Base-by-base conservation (phyloP, 805 yeast species). In the Groenewaldozyma tartarivorans region DNA sequence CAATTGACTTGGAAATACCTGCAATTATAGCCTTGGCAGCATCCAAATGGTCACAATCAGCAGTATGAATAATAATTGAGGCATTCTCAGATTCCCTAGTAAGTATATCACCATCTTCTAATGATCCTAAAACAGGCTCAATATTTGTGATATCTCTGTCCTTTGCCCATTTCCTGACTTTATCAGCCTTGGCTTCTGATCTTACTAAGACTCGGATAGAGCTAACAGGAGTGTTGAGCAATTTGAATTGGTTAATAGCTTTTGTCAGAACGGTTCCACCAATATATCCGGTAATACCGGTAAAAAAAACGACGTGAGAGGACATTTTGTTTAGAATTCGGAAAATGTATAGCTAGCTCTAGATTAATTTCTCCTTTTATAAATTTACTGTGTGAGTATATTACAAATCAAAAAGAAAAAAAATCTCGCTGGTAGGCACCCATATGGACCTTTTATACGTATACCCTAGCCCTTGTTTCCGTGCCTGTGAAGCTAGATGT, bases 241-340 rank as follows among this genome's bases (percentile, higher is more conserved):
- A 30, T 32, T 40, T n/a, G 20, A 42, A 31, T 15, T 30, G 30
- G 6, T 18, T 30, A 18, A 45, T 30, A 15, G 37, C n/a, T 35
- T 22, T 17, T n/a, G 47, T 32, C 36, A 47, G 41, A 15, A 40
- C 39, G n/a, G 44, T 33, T 3, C 50, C 50, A 6, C 48, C 50
- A 34, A 47, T 43, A 21, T 39, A 47, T 5, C 50, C 50, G 18
- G 50, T 47, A 24, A 42, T 47, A 15, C 50, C 50, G 26, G 41
- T 36, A 19, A 42, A 17, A 22, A 47, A 45, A 1, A 43, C 30
- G 21, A 38, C 36, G 16, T n/a, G n/a, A 7, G 24, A 20, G 18
- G 36, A n/a, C 42, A 39, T 39, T 35, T 18, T 34, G 36, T 9
- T n/a, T n/a, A n/a, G n/a, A n/a, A n/a, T n/a, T n/a, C n/a, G n/a